phyloP scores from a whole-genome alignment of 2,329 filamentous ascomycete species.

The Penicillium sp. region DNA sequence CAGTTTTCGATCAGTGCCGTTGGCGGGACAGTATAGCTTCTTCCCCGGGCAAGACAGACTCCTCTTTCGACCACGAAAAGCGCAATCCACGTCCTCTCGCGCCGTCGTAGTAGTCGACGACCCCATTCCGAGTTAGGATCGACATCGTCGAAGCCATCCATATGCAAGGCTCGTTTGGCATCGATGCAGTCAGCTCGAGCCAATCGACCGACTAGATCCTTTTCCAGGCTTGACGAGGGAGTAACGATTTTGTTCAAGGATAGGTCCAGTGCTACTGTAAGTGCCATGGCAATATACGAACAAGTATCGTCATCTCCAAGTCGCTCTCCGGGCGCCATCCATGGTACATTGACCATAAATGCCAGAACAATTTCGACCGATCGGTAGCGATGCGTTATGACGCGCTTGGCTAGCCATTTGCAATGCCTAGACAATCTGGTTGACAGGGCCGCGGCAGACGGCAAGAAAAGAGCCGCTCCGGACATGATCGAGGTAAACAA shows the following conservation, averaged over 20 bases:
- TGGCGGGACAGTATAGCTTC: slow-evolving; percentile 69
- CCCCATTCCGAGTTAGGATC: slow-evolving; percentile 65
- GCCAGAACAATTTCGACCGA: slow-evolving; percentile 75
- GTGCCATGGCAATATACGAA: slow-evolving; percentile 69
- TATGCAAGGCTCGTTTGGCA: slow-evolving; percentile 63
- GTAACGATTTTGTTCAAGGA: slow-evolving; percentile 71
- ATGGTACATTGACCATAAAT: slow-evolving; percentile 76
- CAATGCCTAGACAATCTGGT: slow-evolving; percentile 68
- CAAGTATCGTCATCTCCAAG: slow-evolving; percentile 69
- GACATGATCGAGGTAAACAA: slow-evolving; percentile 73
- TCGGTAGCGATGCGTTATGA: slow-evolving; percentile 64
- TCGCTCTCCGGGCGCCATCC: slow-evolving; percentile 61
- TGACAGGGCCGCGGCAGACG: slow-evolving; percentile 65
- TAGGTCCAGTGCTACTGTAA: slow-evolving; percentile 70
- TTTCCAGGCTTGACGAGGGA: slow-evolving; percentile 55
- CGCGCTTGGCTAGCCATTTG: slow-evolving; percentile 63
- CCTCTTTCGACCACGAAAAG: slow-evolving; percentile 74
- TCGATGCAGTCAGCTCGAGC: slow-evolving; percentile 71
- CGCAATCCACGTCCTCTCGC: slow-evolving; percentile 72
- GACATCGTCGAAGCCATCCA: slow-evolving; percentile 69
- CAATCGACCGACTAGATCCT: slow-evolving; percentile 53
- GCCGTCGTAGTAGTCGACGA: slow-evolving; percentile 62
- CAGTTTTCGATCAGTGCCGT: slow-evolving; percentile 69
- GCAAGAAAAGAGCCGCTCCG: slow-evolving; percentile 68
- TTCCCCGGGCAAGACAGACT: slow-evolving; percentile 70